Evolutionary conservation across 371 early-diverging fungal genomes (phyloP), one percentile per base, ranked within the genome.

Genomic region (Smittium mucronatum): DNA sequence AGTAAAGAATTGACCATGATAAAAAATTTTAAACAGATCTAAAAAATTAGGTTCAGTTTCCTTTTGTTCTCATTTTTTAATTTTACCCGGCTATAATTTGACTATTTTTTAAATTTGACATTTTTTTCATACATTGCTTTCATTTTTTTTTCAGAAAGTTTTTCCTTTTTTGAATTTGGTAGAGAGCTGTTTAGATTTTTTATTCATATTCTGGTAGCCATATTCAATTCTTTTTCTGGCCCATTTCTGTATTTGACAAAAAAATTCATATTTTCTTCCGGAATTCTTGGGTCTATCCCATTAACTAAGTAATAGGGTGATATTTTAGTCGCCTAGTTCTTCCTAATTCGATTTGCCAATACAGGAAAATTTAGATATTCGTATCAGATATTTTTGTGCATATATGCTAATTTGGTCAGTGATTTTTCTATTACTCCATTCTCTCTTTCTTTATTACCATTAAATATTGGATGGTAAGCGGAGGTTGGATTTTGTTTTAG

Each of bases 381-480:
- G 28, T 74, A 72, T 72, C 75, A 73, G 21, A 69, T 63, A 15
- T 70, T 35, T n/a, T 34, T 63, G 17, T 17, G 35, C 16, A 34
- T n/a, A 5, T 28, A n/a, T 26, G 30, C 15, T 25, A 59, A 33
- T 16, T 60, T 33, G 1, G 63, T 16, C n/a, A 74, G 33, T 32
- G 70, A 64, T 35, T 34, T n/a, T 28, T 35, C 58, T 1, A 74
- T 36, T 1, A 33, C 33, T 35, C 69, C 73, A 60, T 78, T 76
- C 15, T 70, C 57, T 31, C 75, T 61, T 58, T 78, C 72, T 35
- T 70, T 67, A 59, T 74, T 76, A 21, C 73, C 75, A 64, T 78
- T 78, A 32, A 73, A 71, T 0, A 69, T 69, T 25, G 78, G 78
- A 58, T 80, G 75, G 60, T 70, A 80, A 0, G 76, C 75, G 0